Conservation (phyloP, 345 rosid species). For the thale cress (Arabidopsis thaliana) region DNA sequence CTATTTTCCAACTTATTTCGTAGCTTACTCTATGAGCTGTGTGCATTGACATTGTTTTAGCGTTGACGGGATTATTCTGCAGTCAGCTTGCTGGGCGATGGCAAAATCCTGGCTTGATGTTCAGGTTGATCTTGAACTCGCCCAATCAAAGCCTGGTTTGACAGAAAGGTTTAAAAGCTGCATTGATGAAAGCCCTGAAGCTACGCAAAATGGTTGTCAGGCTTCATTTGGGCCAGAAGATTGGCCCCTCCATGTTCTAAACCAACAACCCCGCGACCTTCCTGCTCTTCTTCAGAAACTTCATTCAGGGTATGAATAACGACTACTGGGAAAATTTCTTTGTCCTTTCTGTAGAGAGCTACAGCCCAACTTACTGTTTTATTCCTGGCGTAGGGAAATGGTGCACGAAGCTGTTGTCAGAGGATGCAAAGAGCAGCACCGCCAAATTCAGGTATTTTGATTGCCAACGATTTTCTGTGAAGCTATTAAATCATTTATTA, state of each 20-base stretch:
- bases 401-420: conserved; percentile 85
- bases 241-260: conserved; percentile 93
- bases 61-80: conserved; percentile 41
- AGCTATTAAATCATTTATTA: conserved; percentile 30
- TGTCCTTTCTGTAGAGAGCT: conserved; percentile 7
- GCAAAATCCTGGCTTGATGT: conserved; percentile 98
- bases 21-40: conserved; percentile 1
- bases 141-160: conserved; percentile 70
- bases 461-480: conserved; percentile 8
- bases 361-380: conserved; percentile 18
- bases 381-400: conserved; percentile 64
- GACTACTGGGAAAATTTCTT: conserved; percentile 6
- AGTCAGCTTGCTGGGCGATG: conserved; percentile 99
- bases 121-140: conserved; percentile 89
- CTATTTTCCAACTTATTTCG: not conserved
- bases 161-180: conserved; percentile 65
- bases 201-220: conserved; percentile 51
- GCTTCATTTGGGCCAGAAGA: conserved; percentile 68
- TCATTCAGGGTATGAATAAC: conserved; percentile 74
- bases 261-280: conserved; percentile 89
- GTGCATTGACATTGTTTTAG: conserved; percentile 13
- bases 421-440: conserved; percentile 96
- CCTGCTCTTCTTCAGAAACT: conserved; percentile 96
- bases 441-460: conserved; percentile 81
- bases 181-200: conserved; percentile 72